These are phyloP conservation scores for Arachis monticola DNA, from an alignment of 331 rosid genomes.

Conservation along the genomic window DNA sequence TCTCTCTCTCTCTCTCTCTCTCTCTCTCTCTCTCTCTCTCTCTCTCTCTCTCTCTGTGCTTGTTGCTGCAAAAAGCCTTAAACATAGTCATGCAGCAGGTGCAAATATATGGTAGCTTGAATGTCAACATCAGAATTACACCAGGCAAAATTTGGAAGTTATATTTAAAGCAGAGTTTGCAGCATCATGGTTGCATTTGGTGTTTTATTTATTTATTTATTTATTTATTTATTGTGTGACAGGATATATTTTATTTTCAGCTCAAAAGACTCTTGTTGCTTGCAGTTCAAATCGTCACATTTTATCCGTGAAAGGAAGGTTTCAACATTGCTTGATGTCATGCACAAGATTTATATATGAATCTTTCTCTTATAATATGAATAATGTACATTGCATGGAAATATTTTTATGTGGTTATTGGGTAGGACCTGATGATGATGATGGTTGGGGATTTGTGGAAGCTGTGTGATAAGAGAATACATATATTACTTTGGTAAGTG, in stretches of 20 bases:
- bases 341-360: conserved; percentile 41
- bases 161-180: conserved; percentile 8
- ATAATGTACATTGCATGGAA: conserved; percentile 45
- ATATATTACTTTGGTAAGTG: no score
- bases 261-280: conserved; percentile 43
- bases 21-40: no score
- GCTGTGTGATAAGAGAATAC: conserved; percentile 43
- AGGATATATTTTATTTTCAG: conserved; percentile 63
- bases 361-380: conserved; percentile 38
- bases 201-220: neutral
- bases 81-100: neutral
- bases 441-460: conserved; percentile 91
- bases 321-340: conserved; percentile 38
- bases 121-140: conserved; percentile 15
- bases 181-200: conserved; percentile 12
- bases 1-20: no score
- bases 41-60: no score
- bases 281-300: conserved; percentile 40
- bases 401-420: conserved; percentile 74
- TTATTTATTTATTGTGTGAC: conserved; percentile 31
- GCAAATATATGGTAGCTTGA: conserved; percentile 24
- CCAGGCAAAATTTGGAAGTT: conserved; percentile 6
- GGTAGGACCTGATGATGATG: conserved; percentile 95
- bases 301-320: conserved; percentile 39
- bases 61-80: conserved; percentile 4